Evolutionary conservation across 2,329 filamentous ascomycete species (phyloP).

Genomic region (Fusarium pseudoanthophilum): DNA sequence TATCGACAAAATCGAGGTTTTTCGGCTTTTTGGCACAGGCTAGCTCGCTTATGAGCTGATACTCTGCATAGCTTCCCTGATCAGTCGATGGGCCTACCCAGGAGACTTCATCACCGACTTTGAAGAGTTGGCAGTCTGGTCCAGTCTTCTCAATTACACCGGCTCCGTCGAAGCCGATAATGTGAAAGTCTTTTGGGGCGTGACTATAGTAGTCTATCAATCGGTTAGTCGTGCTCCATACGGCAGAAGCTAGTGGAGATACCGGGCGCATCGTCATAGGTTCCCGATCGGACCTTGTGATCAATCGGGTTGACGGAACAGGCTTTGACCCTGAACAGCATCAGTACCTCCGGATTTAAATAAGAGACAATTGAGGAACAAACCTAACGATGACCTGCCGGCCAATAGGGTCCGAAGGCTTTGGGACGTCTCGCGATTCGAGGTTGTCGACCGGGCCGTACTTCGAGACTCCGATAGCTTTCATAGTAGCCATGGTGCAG

Average conservation of each 20-base stretch:
- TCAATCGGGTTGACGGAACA: constrained; percentile 1
- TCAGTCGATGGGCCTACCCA: background rate
- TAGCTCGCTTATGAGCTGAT: background rate
- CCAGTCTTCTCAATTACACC: background rate
- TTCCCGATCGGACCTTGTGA: constrained; percentile 1
- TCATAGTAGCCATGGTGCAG: background rate
- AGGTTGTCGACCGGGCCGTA: background rate
- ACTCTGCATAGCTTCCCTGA: background rate
- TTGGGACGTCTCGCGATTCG: background rate
- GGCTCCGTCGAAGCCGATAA: background rate
- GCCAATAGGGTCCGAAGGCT: background rate
- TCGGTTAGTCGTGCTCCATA: background rate
- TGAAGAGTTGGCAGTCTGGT: background rate
- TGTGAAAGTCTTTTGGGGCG: background rate
- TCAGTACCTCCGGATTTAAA: background rate
- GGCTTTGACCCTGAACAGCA: background rate
- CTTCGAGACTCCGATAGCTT: background rate
- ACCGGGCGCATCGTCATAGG: background rate
- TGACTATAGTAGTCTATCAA: background rate
- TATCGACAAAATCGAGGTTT: background rate
- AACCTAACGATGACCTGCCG: background rate
- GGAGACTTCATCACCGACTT: background rate
- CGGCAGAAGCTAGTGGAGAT: too few species aligned
- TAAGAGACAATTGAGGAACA: too few species aligned
- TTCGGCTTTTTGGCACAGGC: background rate